Percentiles rank a stretch among this genome's conserved stretches.
These are phyloP conservation scores for Biscutella auriculata DNA, from an alignment of 441 rosid genomes.

Conservation along the genomic window DNA sequence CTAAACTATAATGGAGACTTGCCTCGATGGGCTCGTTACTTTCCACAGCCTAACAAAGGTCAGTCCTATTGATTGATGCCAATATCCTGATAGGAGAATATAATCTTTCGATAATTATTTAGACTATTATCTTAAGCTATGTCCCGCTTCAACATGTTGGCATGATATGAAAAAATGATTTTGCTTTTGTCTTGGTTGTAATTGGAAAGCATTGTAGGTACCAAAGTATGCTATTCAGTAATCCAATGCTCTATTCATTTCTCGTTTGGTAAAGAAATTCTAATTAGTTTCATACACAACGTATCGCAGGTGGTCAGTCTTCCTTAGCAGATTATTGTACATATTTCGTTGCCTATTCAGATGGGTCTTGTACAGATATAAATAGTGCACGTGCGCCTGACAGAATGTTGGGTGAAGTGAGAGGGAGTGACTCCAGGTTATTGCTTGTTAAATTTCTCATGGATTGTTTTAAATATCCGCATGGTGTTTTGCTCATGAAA, in stretches of 20 bases:
- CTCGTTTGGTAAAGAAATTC: not conserved
- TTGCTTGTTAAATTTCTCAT: slow-evolving; percentile 8
- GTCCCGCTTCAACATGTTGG: not conserved
- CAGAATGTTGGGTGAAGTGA: slow-evolving; percentile 95
- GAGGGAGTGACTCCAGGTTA: slow-evolving; percentile 90
- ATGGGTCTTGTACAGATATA: slow-evolving; percentile 92
- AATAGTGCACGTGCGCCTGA: slow-evolving; percentile 93
- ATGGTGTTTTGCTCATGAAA: slow-evolving; percentile 13
- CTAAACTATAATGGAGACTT: slow-evolving; percentile 87
- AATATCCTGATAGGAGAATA: not conserved
- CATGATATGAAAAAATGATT: not conserved
- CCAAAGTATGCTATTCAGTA: not conserved
- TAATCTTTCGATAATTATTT: not conserved
- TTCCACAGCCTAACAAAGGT: slow-evolving; percentile 97
- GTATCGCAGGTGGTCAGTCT: slow-evolving; percentile 87
- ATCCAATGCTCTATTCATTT: not conserved
- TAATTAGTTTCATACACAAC: not conserved
- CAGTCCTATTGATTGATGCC: not conserved
- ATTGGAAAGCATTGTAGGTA: not conserved
- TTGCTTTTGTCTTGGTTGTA: not conserved
- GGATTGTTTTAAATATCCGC: not conserved
- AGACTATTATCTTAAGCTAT: not conserved
- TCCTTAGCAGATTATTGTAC: slow-evolving; percentile 96
- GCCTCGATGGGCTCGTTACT: slow-evolving; percentile 95
- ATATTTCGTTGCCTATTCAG: slow-evolving; percentile 95